Percentiles rank a stretch among this genome's conserved stretches.
Evolutionary conservation across 768 basidiomycete species (phyloP).

Genomic region (Filobasidium wieringae): DNA sequence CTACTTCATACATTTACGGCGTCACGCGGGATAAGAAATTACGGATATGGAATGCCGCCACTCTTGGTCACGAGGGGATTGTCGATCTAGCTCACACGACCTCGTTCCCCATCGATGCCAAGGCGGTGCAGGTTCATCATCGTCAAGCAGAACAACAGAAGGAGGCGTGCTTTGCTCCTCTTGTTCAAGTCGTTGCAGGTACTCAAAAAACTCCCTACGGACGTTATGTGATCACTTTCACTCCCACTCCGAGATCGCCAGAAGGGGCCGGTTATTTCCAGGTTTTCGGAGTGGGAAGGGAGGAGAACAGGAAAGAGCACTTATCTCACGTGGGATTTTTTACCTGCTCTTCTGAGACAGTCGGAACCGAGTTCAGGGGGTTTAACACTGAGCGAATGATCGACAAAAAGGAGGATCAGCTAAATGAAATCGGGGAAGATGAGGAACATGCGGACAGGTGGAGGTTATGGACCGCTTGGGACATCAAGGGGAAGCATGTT

Average conservation of each 20-base stretch:
- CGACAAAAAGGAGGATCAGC: neutral
- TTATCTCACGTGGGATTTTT: constrained; percentile 16
- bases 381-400: constrained; percentile 23
- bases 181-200: neutral
- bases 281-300: neutral
- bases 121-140: neutral
- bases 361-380: constrained; percentile 21
- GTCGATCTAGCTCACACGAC: neutral
- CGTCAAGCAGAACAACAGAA: neutral
- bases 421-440: constrained; percentile 3
- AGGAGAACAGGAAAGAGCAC: neutral
- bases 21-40: neutral
- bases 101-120: neutral
- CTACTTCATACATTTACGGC: neutral
- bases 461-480: constrained; percentile 29
- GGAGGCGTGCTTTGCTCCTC: neutral
- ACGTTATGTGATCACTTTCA: neutral
- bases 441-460: constrained; percentile 9
- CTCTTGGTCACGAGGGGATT: neutral
- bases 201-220: neutral
- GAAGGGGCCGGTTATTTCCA: neutral
- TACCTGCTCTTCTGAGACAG: constrained; percentile 35
- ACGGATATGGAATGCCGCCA: neutral
- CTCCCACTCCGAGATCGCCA: neutral
- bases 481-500: constrained; percentile 19